A percentile compares a stretch with the other conserved stretches of the same genome.
Evolutionary conservation across 306 rosid species (phyloP).

Genomic region (Chamaecrista fasciculata): DNA sequence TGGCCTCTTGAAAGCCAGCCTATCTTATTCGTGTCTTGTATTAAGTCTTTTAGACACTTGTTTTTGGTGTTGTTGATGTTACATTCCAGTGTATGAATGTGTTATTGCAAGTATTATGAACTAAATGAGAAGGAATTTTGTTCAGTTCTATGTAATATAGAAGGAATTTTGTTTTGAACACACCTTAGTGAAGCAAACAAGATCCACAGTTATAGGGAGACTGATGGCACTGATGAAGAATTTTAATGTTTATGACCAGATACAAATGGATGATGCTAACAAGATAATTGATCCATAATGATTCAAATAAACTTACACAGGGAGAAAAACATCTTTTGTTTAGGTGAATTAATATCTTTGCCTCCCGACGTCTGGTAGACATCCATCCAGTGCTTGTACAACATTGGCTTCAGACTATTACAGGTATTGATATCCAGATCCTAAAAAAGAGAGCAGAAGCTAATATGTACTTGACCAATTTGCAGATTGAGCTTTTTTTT

Average conservation of each 20-base stretch:
- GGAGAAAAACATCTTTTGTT: slow-evolving; percentile 62
- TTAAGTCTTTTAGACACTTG: too few relatives aligned
- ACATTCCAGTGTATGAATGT: too few relatives aligned
- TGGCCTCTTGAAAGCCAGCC: too few relatives aligned
- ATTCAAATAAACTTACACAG: slow-evolving; percentile 59
- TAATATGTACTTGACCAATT: slow-evolving; percentile 4
- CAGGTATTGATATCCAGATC: slow-evolving; percentile 41
- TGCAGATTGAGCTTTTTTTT: not conserved
- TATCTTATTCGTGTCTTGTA: too few relatives aligned
- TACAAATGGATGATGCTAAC: slow-evolving; percentile 8
- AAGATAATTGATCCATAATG: slow-evolving; percentile 17
- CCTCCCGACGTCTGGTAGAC: slow-evolving; percentile 65
- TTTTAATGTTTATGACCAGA: slow-evolving; percentile 4
- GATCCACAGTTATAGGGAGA: not conserved
- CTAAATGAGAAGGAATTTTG: slow-evolving; percentile 10
- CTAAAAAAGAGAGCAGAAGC: slow-evolving; percentile 39
- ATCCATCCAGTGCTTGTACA: slow-evolving; percentile 82
- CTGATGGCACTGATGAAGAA: not conserved
- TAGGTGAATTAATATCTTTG: slow-evolving; percentile 58
- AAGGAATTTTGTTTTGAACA: slow-evolving; percentile 19
- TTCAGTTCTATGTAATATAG: not conserved
- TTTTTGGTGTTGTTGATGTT: too few relatives aligned
- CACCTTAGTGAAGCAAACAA: slow-evolving; percentile 5
- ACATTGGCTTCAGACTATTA: slow-evolving; percentile 52
- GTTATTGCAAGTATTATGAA: too few relatives aligned